Base-by-base conservation (phyloP, 2,329 filamentous ascomycete genomes). In the Curvularia verruculosa region DNA sequence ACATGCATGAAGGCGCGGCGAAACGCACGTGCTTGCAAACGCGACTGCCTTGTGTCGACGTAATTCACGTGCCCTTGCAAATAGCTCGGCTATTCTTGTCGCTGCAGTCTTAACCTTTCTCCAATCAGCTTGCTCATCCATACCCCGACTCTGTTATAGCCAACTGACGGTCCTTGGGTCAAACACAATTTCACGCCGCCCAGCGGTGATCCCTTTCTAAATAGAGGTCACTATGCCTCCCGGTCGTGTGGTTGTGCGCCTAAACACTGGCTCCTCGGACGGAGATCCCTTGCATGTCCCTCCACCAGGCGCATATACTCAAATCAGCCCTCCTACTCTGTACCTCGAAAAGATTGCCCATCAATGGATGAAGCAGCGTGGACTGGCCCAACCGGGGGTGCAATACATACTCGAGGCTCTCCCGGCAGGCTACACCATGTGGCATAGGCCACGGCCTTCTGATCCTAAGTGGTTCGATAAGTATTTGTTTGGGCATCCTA, bases 401-500 rank as follows among this genome's bases (percentile, higher is more conserved):
- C 70, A 70, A 1, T 87, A 87, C 67, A 77, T 74, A 1, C 75
- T 88, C 0, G 79, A 85, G 51, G 67, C 70, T 15, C 71, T 88
- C 0, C 86, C 86, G 1, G 69, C 78, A 3, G 84, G 84, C 2
- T 88, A 85, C 66, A 75, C 72, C 0, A 65, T 86, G 0, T 83
- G 80, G 64, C 79, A 85, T 46, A 78, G 80, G 24, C 73, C 79
- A 1, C 78, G 84, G n/a, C 66, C 66, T 2, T 76, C 65, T 2
- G 72, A 78, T 0, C 39, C 76, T 54, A 46, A 55, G 39, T 70
- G 84, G 68, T 65, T 80, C 8, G 85, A 87, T 67, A 79, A 81
- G 48, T 86, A 83, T 53, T 72, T 87, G 0, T 87, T 79, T 53
- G 86, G 86, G 0, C 84, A 88, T 67, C 84, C 83, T 0, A 71